Base-by-base conservation (phyloP, 1,139 yeast genomes). In the Pichia sp. region DNA sequence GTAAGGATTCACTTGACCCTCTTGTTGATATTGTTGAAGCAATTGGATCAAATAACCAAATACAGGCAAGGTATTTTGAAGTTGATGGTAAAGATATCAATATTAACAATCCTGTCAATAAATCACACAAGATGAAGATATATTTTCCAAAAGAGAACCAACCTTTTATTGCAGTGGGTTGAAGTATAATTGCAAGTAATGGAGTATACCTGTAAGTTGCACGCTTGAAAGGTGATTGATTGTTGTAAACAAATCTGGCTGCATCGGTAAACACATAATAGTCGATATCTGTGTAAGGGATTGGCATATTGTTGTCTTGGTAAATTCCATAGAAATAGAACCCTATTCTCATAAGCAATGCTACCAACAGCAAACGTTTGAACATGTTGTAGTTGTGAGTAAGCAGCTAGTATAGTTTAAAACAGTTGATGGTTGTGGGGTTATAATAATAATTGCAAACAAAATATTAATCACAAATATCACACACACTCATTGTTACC, bases 131-230 rank as follows among this genome's bases (percentile, higher is more conserved):
- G 47, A 89, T 76, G 59, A 91, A 91, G 19, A 91, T 45, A 9
- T 78, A 53, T 59, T 91, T 91, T 1, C 97, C 97, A 54, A 82
- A 83, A 48, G 77, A 77, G 52, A 77, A 75, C 71, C 72, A 72
- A n/a, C 28, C 5, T 10, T 35, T 18, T 18, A 24, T 28, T 56
- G 69, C 62, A 17, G 79, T 82, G 0, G 96, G 96, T 1, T 78
- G 57, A 38, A 91, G 62, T 38, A 85, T 50, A 94, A 95, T 85
- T 5, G 96, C 80, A 32, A 91, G 65, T 31, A 91, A 58, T 8
- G 98, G 98, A 0, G 98, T 89, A 56, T 91, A 91, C 36, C 98
- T 65, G 56, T 91, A 91, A 0, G 98, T 91, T 45, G 83, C 96
- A 50, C 98, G 67, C 17, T 61, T 56, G 56, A 84, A 91, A 1